Conservation (phyloP, 345 rosid genomes). For the Melastoma malabathricum region DNA sequence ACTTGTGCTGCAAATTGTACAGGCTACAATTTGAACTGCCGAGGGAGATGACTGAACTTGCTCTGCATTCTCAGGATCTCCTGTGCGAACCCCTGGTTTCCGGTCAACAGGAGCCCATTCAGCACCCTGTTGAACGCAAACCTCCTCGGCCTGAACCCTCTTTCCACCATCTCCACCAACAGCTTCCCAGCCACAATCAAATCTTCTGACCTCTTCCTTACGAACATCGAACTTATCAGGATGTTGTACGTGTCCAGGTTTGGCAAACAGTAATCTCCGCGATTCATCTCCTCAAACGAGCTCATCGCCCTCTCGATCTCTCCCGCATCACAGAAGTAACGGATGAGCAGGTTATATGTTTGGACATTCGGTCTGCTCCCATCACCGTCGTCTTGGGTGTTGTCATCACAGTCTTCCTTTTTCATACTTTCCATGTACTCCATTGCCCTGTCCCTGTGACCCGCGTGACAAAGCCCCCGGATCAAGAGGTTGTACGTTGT, state of each 20-base stretch:
- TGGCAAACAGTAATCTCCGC: conserved; percentile 54
- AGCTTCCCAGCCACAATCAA: conserved; percentile 66
- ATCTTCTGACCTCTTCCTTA: conserved; percentile 66
- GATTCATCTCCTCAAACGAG: conserved; percentile 56
- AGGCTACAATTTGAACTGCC: conserved; percentile 28
- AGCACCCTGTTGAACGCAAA: conserved; percentile 65
- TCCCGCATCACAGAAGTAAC: conserved; percentile 53
- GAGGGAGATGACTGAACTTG: conserved; percentile 42
- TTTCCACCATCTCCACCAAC: conserved; percentile 81
- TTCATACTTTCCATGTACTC: conserved; percentile 55
- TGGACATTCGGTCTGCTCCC: conserved; percentile 69
- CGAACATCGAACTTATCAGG: conserved; percentile 76
- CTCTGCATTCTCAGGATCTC: conserved; percentile 68
- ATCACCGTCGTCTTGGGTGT: conserved; percentile 12
- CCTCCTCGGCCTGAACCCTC: conserved; percentile 73
- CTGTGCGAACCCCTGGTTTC: conserved; percentile 63
- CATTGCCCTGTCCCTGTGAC: conserved; percentile 48
- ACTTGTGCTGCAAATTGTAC: neutral
- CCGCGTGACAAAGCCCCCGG: conserved; percentile 71
- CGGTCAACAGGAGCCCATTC: conserved; percentile 74
- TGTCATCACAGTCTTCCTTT: neutral
- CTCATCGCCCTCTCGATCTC: conserved; percentile 54
- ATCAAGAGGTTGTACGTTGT: conserved; percentile 62
- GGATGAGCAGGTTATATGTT: conserved; percentile 57
- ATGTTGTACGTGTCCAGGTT: conserved; percentile 79